Conservation (phyloP, 2,329 filamentous ascomycete species). For the Trichoderma afroharzianum region DNA sequence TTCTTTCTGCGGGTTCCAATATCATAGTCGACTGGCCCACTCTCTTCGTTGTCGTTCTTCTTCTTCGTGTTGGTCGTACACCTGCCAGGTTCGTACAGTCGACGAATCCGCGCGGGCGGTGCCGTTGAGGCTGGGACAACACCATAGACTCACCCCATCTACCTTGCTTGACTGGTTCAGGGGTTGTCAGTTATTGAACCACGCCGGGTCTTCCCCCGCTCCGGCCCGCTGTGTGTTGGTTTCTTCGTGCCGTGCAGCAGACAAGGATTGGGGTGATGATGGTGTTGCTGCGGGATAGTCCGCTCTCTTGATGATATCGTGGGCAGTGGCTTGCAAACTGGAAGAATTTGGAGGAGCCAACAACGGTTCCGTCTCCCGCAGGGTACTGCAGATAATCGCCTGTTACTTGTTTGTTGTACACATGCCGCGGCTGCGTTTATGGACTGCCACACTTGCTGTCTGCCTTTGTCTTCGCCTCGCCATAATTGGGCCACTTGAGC, state of each 20-base stretch:
- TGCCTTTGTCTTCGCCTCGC: background rate
- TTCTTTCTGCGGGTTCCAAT: background rate
- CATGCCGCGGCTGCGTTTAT: conserved; percentile 8
- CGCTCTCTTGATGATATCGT: background rate
- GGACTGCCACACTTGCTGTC: background rate
- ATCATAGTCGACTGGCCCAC: background rate
- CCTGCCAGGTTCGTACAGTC: background rate
- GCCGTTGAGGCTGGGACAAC: conserved; percentile 4
- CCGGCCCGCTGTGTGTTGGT: background rate
- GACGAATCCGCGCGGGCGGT: conserved; percentile 2
- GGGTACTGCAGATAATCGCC: background rate
- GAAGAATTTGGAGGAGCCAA: conserved; percentile 7
- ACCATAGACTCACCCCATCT: background rate
- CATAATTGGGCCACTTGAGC: background rate
- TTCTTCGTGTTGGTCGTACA: conserved; percentile 10
- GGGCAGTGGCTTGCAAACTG: background rate
- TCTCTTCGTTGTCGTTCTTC: background rate
- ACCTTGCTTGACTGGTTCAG: background rate
- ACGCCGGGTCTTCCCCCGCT: background rate
- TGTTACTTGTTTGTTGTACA: background rate
- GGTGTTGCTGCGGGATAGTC: background rate
- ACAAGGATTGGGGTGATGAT: background rate
- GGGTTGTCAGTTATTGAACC: background rate
- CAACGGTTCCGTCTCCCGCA: background rate
- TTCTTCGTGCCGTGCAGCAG: background rate